A percentile compares a stretch with the other conserved stretches of the same genome.
Conservation (phyloP, 2,329 filamentous ascomycete species). For the Aspergillus felis region DNA sequence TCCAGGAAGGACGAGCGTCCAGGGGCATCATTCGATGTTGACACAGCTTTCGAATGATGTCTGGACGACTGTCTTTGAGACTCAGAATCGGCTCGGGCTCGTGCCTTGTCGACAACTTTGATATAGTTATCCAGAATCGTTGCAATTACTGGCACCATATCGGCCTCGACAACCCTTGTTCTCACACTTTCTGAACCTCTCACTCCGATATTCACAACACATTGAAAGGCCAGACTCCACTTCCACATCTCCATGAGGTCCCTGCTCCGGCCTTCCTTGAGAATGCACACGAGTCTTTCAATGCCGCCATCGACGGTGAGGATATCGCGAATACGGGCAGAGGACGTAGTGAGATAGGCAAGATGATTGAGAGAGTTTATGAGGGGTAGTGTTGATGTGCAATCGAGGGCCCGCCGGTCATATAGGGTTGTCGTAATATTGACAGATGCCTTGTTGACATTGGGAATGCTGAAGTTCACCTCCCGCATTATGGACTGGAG, state of each 20-base stretch:
- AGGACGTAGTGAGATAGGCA: slow-evolving; percentile 96
- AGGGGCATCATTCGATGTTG: slow-evolving; percentile 25
- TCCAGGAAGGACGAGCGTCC: slow-evolving; percentile 37
- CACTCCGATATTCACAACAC: slow-evolving; percentile 97
- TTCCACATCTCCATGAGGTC: slow-evolving; percentile 99
- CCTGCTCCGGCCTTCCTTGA: slow-evolving; percentile 94
- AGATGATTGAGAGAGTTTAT: slow-evolving; percentile 99
- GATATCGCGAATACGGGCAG: slow-evolving; percentile 94
- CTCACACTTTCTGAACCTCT: slow-evolving; percentile 90
- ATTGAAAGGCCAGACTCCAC: slow-evolving; percentile 98
- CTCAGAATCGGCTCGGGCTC: slow-evolving; percentile 79
- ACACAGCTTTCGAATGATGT: slow-evolving; percentile 25
- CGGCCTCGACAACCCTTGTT: slow-evolving; percentile 93
- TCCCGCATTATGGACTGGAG: slow-evolving; percentile 76
- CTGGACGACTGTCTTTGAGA: slow-evolving; percentile 50
- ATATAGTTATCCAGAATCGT: slow-evolving; percentile 99
- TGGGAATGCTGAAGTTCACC: slow-evolving; percentile 99
- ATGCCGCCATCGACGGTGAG: slow-evolving; percentile 98
- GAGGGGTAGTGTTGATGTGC: slow-evolving; percentile 92
- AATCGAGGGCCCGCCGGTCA: slow-evolving; percentile 94
- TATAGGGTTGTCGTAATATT: slow-evolving; percentile 98
- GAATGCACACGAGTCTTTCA: slow-evolving; percentile 91
- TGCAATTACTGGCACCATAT: slow-evolving; percentile 98
- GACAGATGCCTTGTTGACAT: slow-evolving; percentile 98
- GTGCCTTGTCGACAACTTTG: slow-evolving; percentile 87